Base-by-base conservation (phyloP, 179 eudicot genomes). In the Silene vulgaris region DNA sequence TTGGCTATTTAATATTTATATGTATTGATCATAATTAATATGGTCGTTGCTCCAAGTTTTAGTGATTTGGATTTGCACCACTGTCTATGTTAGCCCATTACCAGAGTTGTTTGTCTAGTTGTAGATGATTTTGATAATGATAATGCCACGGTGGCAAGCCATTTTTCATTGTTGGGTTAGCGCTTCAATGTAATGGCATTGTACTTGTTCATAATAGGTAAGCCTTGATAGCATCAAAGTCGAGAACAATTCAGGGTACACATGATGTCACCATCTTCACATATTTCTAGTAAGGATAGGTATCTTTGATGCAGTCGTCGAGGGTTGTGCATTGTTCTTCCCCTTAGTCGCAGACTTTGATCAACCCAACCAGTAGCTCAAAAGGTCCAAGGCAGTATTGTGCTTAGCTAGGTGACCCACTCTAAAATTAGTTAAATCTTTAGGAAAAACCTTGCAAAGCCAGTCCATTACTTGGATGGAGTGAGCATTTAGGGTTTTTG, bases 71-170 rank as follows among this genome's bases (percentile, higher is more conserved):
- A 13, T 40, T 69, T 66, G 17, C 8, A 40, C 7, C 48, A 14
- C 23, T 52, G 63, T 71, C 21, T 50, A 52, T 71, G 74, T 54
- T 52, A 56, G 65, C 29, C 40, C 59, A 26, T 76, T 16, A 23
- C 30, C 17, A 37, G 20, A 60, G 37, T 7, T 37, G 2, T 37
- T 37, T 37, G 29, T 23, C 14, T 50, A 40, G 43, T 19, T 66
- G 57, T 68, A 50, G 12, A 28, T 64, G 71, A 35, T 68, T 8
- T 40, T 40, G 48, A 40, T 37, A 30, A n/a, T 60, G 60, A 26
- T 71, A n/a, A 23, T 68, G 62, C 61, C 72, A 40, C 17, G 37
- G 9, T 70, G 71, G 13, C 57, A 35, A 59, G 8, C 21, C 48
- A 64, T 65, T 21, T 7, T 35, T 69, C 40, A 1, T 29, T 30